Evolutionary conservation across 1,284 basidiomycete genomes (phyloP), one percentile per base, ranked within the genome.

Genomic region (Pseudozyma hubeiensis): DNA sequence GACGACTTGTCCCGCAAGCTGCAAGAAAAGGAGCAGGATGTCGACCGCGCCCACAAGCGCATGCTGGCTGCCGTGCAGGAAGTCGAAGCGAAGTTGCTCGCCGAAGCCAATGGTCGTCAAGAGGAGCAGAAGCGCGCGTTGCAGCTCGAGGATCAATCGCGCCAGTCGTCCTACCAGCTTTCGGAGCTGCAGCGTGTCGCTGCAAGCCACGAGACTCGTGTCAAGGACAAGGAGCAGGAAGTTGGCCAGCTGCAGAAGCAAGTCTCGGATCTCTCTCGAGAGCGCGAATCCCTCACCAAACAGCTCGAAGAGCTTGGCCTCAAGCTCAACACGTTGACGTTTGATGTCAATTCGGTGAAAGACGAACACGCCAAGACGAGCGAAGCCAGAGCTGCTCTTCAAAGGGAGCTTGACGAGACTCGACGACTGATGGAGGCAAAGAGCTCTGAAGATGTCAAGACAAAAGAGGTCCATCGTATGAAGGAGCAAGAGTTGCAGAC

Each of bases 381-480:
- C 9, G 84, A 85, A 5, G 85, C 87, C 7, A 88, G 89, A 39
- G 85, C 86, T 45, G 91, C 90, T 75, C 85, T 96, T 14, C 90
- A 94, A 79, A 88, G 87, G 48, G 93, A 97, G 84, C 87, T 97
- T 13, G 95, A 97, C 80, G 92, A 93, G 56, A 81, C 80, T 0
- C 64, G 94, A 7, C 86, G 88, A 19, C 85, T 93, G 17, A 90
- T 97, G 87, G 90, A 91, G 55, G 91, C 92, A 6, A 96, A 94
- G 85, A 89, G 90, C 1, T 91, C 90, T 19, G 94, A 97, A 82
- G 94, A 94, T 80, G 91, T 89, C 35, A 91, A 91, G 60, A 89
- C 92, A 29, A 89, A 88, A 51, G 93, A 97, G 83, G 92, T 90
- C 2, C 93, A 94, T 84, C 91, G 91, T 84, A 92, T 92, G 85